Percentiles rank a stretch among this genome's conserved stretches.
These are phyloP conservation scores for Xylaria hypoxylon DNA, from an alignment of 2,329 filamentous ascomycete species.

Conservation along the genomic window DNA sequence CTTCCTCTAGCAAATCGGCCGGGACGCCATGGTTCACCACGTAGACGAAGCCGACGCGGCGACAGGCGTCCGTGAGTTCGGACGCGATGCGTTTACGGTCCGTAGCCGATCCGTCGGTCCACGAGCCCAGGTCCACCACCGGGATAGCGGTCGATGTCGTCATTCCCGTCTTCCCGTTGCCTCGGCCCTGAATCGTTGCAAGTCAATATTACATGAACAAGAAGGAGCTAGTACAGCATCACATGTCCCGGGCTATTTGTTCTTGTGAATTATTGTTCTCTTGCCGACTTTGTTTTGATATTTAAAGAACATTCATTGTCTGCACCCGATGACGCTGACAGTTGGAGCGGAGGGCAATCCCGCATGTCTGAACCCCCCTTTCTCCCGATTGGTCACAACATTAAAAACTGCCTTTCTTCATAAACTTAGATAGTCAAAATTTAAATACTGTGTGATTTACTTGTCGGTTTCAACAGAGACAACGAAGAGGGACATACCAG, in stretches of 20 bases:
- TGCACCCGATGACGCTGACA: not conserved
- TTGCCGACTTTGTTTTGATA: too few relatives aligned
- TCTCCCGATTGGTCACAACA: slow-evolving; percentile 19
- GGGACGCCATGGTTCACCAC: slow-evolving; percentile 51
- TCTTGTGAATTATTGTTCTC: not conserved
- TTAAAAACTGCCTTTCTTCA: not conserved
- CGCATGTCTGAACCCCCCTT: not conserved
- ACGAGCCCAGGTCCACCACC: slow-evolving; percentile 45
- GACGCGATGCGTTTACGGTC: slow-evolving; percentile 45
- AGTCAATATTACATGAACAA: not conserved
- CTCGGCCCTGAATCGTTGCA: not conserved
- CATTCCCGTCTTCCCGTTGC: not conserved
- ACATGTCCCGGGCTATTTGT: not conserved
- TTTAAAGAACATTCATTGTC: not conserved
- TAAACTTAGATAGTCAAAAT: too few relatives aligned
- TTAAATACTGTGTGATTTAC: too few relatives aligned
- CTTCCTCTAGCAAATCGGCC: slow-evolving; percentile 52
- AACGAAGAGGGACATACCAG: too few relatives aligned
- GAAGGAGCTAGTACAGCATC: not conserved
- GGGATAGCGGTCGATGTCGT: slow-evolving; percentile 40
- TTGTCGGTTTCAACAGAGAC: too few relatives aligned
- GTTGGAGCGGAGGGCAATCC: slow-evolving; percentile 13
- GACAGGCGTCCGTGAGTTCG: slow-evolving; percentile 49
- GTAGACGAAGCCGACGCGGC: slow-evolving; percentile 51
- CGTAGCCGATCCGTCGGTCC: slow-evolving; percentile 39